Conservation (phyloP, 129 eudicot species). For the Flaveria brownii region DNA sequence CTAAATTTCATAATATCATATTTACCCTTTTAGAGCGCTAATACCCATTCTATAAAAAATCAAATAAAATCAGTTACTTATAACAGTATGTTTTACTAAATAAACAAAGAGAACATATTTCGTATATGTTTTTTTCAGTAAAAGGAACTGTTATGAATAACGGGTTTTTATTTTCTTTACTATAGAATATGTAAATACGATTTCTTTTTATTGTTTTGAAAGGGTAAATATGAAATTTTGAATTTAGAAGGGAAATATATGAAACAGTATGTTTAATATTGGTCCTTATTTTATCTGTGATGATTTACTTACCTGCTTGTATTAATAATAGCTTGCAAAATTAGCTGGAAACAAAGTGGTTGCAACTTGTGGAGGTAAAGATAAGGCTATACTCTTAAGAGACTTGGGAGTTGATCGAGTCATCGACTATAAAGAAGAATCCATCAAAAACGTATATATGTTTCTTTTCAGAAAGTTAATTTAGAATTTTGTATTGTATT, state of each 20-base stretch:
- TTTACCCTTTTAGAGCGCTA: neutral
- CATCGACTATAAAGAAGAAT: slow-evolving; percentile 84
- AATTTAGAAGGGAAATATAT: neutral
- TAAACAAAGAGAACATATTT: neutral
- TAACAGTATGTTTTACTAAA: neutral
- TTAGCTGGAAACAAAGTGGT: slow-evolving; percentile 92
- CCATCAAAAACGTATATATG: slow-evolving; percentile 59
- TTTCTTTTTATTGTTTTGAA: too few relatives aligned
- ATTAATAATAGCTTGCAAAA: slow-evolving; percentile 71
- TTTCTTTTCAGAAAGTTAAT: neutral
- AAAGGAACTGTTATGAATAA: neutral
- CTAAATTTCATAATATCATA: neutral
- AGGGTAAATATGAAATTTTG: neutral
- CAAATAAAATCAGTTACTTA: neutral
- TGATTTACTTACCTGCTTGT: slow-evolving; percentile 17
- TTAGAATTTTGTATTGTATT: neutral
- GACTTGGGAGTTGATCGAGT: slow-evolving; percentile 87
- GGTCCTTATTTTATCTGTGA: neutral
- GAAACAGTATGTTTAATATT: neutral
- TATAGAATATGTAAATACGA: neutral
- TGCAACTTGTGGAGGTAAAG: slow-evolving; percentile 98
- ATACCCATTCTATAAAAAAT: neutral
- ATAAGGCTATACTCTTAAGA: slow-evolving; percentile 69
- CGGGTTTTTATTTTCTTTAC: neutral
- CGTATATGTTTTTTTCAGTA: neutral